A percentile compares a stretch with the other conserved stretches of the same genome.
phyloP scores from a whole-genome alignment of 495 filamentous ascomycete genomes.

The Penicillium canescens region DNA sequence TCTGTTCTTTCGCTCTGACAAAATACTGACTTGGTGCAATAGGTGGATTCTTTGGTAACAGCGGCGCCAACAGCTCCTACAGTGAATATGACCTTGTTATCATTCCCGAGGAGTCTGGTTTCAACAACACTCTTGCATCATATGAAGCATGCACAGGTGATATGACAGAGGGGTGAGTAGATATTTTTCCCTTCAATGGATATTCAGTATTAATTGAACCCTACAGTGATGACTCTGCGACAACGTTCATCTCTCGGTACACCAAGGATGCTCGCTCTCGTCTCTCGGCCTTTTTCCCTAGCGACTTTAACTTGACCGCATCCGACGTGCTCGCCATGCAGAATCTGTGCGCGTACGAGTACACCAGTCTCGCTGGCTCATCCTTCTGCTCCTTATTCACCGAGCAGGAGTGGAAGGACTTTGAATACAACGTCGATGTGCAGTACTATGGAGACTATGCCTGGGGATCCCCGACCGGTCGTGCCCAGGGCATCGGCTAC shows the following conservation, averaged over 20 bases:
- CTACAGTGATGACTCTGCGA: slow-evolving; percentile 22
- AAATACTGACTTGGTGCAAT: slow-evolving; percentile 4
- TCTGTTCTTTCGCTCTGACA: background rate
- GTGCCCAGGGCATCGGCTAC: slow-evolving; percentile 64
- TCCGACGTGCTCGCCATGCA: slow-evolving; percentile 57
- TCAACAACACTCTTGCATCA: slow-evolving; percentile 53
- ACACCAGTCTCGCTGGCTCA: slow-evolving; percentile 25
- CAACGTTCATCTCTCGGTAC: slow-evolving; percentile 26
- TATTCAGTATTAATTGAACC: background rate
- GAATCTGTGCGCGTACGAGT: slow-evolving; percentile 35
- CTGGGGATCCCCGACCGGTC: slow-evolving; percentile 60
- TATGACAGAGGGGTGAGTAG: slow-evolving; percentile 21
- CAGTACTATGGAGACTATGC: slow-evolving; percentile 57
- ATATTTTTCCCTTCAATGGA: background rate
- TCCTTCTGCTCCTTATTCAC: slow-evolving; percentile 58
- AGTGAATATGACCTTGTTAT: slow-evolving; percentile 46
- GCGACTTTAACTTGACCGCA: slow-evolving; percentile 50
- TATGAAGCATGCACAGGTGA: slow-evolving; percentile 38
- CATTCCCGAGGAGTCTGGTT: slow-evolving; percentile 45
- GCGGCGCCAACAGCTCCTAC: slow-evolving; percentile 38
- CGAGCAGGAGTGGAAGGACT: slow-evolving; percentile 56
- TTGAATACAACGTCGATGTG: slow-evolving; percentile 58
- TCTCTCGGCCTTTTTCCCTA: slow-evolving; percentile 25
- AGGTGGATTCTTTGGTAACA: slow-evolving; percentile 43
- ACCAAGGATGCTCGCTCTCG: slow-evolving; percentile 24